Conservation (phyloP, 2,329 filamentous ascomycete genomes). For the Ophiostoma quercus region DNA sequence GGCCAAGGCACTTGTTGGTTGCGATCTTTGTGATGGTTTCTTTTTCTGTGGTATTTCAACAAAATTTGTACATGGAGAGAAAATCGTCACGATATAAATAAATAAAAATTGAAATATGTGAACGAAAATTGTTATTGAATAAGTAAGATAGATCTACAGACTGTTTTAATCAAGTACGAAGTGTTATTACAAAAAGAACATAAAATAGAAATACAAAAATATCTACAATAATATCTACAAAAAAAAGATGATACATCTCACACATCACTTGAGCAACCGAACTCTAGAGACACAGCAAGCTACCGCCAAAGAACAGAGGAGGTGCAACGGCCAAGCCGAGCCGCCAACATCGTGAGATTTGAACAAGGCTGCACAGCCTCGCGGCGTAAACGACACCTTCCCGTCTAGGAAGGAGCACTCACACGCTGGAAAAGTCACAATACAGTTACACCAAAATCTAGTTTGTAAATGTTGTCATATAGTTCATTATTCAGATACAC, state of each 20-base stretch:
- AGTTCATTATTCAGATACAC: conserved; percentile 8
- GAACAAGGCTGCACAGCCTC: conserved; percentile 6
- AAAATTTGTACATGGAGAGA: too few relatives aligned
- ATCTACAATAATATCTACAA: too few relatives aligned
- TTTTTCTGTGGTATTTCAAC: background rate
- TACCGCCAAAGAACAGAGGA: background rate
- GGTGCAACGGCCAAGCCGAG: background rate
- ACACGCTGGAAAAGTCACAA: background rate
- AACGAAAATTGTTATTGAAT: too few relatives aligned
- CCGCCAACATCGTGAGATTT: background rate
- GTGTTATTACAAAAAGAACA: too few relatives aligned
- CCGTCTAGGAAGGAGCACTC: background rate
- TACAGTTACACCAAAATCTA: background rate
- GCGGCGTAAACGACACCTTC: background rate
- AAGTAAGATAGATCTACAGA: too few relatives aligned
- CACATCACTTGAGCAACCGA: background rate
- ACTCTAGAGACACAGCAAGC: background rate
- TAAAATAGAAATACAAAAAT: too few relatives aligned
- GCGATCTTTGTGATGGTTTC: background rate
- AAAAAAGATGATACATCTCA: background rate
- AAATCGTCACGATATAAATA: too few relatives aligned
- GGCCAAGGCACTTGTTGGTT: background rate
- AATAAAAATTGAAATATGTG: too few relatives aligned
- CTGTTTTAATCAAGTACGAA: too few relatives aligned
- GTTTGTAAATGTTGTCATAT: background rate